phyloP scores from a whole-genome alignment of 2,329 filamentous ascomycete species.

The Fusarium sp. region DNA sequence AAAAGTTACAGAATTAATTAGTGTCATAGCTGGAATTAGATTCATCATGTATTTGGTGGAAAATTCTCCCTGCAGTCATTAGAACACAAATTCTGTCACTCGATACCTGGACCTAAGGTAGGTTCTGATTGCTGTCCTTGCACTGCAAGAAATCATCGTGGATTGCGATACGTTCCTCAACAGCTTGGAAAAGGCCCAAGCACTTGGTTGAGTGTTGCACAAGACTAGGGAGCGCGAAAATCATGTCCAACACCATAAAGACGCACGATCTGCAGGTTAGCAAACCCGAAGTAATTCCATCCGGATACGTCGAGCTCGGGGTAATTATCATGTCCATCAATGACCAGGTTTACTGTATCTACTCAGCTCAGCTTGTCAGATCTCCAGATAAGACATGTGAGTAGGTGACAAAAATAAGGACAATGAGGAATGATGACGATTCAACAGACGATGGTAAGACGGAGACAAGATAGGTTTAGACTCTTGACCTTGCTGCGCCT shows the following conservation, averaged over 20 bases:
- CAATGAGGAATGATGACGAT: conserved; percentile 19
- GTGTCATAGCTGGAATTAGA: conserved; percentile 13
- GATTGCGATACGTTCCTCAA: conserved; percentile 22
- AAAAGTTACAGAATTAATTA: conserved; percentile 3
- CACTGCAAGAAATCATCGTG: conserved; percentile 11
- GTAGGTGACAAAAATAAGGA: neutral
- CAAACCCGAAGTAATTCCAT: conserved; percentile 29
- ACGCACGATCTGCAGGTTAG: conserved; percentile 25
- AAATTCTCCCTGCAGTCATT: neutral
- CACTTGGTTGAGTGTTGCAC: conserved; percentile 31
- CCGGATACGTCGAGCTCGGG: conserved; percentile 12
- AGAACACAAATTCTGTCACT: conserved; percentile 5
- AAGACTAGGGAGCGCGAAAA: conserved; percentile 26
- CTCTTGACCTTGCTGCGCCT: conserved; percentile 19
- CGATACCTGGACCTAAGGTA: conserved; percentile 1
- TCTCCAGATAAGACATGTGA: conserved; percentile 1
- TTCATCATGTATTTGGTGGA: conserved; percentile 11
- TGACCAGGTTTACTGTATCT: conserved; percentile 10
- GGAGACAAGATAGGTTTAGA: conserved; percentile 23
- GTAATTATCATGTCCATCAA: conserved; percentile 28
- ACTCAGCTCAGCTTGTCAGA: neutral
- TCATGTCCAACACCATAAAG: conserved; percentile 2
- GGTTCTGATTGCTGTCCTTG: conserved; percentile 17
- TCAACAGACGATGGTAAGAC: conserved; percentile 12
- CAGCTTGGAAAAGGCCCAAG: conserved; percentile 32